Conservation (phyloP, 768 basidiomycete genomes). For the Mycena rosella region DNA sequence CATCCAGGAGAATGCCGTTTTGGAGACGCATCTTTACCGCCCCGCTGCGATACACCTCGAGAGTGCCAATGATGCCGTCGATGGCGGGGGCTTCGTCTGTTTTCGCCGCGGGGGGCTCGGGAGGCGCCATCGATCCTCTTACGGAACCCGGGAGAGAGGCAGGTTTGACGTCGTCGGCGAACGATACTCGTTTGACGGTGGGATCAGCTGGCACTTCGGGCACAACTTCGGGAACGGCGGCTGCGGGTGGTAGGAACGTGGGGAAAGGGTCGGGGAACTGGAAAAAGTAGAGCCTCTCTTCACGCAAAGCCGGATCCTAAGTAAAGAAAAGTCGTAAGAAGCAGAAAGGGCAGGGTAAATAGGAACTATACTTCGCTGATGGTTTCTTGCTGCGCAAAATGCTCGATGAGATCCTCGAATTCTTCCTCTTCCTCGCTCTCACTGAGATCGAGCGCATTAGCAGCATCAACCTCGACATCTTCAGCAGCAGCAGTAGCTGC, state of each 20-base stretch:
- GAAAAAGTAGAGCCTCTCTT: constrained; percentile 87
- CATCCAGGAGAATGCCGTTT: constrained; percentile 87
- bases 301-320: constrained; percentile 64
- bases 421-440: constrained; percentile 86
- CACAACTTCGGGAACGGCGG: constrained; percentile 47
- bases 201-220: constrained; percentile 48
- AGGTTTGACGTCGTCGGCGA: constrained; percentile 71
- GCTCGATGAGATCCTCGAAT: constrained; percentile 80
- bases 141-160: constrained; percentile 49
- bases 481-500: constrained; percentile 33
- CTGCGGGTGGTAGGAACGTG: constrained; percentile 61
- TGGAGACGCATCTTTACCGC: constrained; percentile 87
- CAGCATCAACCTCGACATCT: constrained; percentile 57
- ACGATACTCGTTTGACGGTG: constrained; percentile 68
- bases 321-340: constrained; percentile 4
- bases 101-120: constrained; percentile 44
- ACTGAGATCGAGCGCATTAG: constrained; percentile 76
- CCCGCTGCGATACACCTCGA: constrained; percentile 90
- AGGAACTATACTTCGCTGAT: constrained; percentile 52
- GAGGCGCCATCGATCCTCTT: constrained; percentile 41
- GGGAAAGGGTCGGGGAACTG: constrained; percentile 93
- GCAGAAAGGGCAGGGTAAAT: constrained; percentile 14
- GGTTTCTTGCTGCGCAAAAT: constrained; percentile 65
- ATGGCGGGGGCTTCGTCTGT: constrained; percentile 52
- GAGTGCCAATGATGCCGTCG: constrained; percentile 85